These are phyloP conservation scores for Lolium perenne DNA, from an alignment of 176 grass and related monocot species.

Conservation along the genomic window DNA sequence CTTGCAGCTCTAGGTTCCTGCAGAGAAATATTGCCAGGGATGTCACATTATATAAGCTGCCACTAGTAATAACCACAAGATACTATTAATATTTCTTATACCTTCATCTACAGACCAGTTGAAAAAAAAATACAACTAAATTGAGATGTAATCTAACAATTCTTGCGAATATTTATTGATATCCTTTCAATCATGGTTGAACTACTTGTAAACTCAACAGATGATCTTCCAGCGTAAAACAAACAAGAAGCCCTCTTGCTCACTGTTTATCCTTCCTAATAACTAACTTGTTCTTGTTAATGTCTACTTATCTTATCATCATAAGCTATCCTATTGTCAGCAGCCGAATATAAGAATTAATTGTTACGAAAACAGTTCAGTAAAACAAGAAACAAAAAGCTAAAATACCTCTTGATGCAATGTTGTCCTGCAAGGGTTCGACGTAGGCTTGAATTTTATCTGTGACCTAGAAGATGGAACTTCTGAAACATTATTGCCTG, in stretches of 20 bases:
- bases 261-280: neutral
- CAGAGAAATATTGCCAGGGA: slow-evolving; percentile 37
- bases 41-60: slow-evolving; percentile 34
- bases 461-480: slow-evolving; percentile 41
- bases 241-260: neutral
- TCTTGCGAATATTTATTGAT: neutral
- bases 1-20: slow-evolving; percentile 50
- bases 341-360: neutral
- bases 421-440: slow-evolving; percentile 13
- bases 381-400: slow-evolving; percentile 1
- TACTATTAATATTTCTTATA: slow-evolving; percentile 4
- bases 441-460: slow-evolving; percentile 15
- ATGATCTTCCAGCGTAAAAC: neutral
- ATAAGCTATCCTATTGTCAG: neutral
- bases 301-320: neutral
- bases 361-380: neutral
- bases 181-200: slow-evolving; percentile 10
- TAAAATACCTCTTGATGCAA: slow-evolving; percentile 42
- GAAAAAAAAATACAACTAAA: neutral
- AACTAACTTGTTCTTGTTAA: slow-evolving; percentile 19
- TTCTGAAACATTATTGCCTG: slow-evolving; percentile 7
- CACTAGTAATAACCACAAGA: slow-evolving; percentile 8
- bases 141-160: neutral
- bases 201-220: slow-evolving; percentile 21
- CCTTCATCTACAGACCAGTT: slow-evolving; percentile 7